Base-by-base conservation (phyloP, 2,329 filamentous ascomycete species). In the Calonectria honghensis region DNA sequence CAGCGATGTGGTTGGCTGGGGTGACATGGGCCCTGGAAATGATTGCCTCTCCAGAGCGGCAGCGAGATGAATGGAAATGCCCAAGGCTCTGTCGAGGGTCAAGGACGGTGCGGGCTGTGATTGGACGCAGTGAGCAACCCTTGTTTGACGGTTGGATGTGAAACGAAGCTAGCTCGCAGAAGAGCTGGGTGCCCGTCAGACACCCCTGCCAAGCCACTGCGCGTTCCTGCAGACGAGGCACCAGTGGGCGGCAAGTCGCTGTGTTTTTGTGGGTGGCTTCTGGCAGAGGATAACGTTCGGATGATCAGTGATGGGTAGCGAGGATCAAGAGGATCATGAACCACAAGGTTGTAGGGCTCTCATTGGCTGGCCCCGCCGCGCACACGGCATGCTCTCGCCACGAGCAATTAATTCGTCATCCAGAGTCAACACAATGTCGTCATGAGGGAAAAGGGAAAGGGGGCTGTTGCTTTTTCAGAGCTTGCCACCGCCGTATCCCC, bases 161-260 rank as follows among this genome's bases (percentile, higher is more conserved):
- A 73, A 73, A 73, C 72, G 24, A 18, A 59, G 67, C 72, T 73
- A 73, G 61, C 61, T 35, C 52, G 13, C 27, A 65, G 37, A 57
- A 73, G 45, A 59, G 65, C 65, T 48, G 64, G 35, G 32, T 48
- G 66, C 37, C 57, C 18, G 37, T 63, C 48, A 27, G 37, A 45
- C 14, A 69, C 41, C 72, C 72, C 67, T 73, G 72, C 41, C 61
- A 48, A 32, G 61, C 72, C 61, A 45, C 67, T 54, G 41, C 61
- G 72, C 72, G 67, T 73, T 70, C 72, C 72, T 73, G 72, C 72
- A 73, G 61, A 59, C 69, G 59, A 24, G 57, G 41, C 41, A 48
- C 57, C 16, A n/a, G 67, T 35, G 37, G 24, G 35, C 41, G 66
- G 68, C 65, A 37, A 18, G 16, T 41, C 31, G 31, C 41, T 41